phyloP scores from a whole-genome alignment of 2,329 filamentous ascomycete genomes.

The Hortaea werneckii region DNA sequence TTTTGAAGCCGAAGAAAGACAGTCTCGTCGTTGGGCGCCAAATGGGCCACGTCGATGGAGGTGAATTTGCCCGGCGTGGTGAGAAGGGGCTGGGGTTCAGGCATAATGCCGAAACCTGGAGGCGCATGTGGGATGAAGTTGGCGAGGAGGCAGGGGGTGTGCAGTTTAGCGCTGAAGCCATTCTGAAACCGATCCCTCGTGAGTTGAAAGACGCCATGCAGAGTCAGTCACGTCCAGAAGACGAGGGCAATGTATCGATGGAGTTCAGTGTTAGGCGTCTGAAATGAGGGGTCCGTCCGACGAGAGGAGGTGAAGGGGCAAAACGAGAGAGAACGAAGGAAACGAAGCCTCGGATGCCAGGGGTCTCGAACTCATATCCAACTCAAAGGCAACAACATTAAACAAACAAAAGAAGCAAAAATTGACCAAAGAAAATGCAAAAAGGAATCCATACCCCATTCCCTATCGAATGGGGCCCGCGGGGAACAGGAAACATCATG shows the following conservation, averaged over 20 bases:
- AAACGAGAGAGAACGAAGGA: no score
- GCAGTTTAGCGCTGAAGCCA: constrained; percentile 25
- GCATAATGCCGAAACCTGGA: constrained; percentile 29
- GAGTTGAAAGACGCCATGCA: background rate
- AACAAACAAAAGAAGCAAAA: no score
- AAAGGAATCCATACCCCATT: no score
- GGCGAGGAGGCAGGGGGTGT: constrained; percentile 26
- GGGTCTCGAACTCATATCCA: no score
- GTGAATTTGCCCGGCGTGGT: constrained; percentile 13
- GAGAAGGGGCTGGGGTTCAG: constrained; percentile 19
- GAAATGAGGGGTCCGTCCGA: background rate
- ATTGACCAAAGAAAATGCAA: no score
- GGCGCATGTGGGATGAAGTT: constrained; percentile 30
- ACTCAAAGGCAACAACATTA: no score
- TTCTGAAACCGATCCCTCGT: constrained; percentile 9
- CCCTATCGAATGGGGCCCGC: no score
- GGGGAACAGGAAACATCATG: no score
- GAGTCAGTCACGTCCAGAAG: background rate
- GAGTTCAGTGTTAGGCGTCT: constrained; percentile 6
- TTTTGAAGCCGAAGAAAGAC: constrained; percentile 26
- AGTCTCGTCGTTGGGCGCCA: constrained; percentile 32
- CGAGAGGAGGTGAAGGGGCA: no score
- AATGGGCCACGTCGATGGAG: constrained; percentile 24
- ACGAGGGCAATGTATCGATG: constrained; percentile 1
- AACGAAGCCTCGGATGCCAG: no score